Evolutionary conservation across 1,284 basidiomycete genomes (phyloP).

Genomic region (Tilletia walkeri): DNA sequence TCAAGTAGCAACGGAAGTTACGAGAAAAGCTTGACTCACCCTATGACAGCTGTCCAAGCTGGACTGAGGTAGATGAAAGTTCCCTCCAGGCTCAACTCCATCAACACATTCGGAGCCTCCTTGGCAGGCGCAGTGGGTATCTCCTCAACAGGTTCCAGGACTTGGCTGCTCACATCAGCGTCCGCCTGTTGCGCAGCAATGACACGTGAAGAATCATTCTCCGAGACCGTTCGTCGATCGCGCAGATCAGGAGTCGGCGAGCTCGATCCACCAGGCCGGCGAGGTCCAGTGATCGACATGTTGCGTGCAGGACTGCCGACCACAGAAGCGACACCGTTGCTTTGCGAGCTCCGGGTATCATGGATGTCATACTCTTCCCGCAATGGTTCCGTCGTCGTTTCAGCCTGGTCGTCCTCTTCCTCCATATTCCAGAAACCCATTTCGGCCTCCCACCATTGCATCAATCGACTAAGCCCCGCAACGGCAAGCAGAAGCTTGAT

Average conservation of each 20-base stretch:
- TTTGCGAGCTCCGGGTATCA: conserved; percentile 7
- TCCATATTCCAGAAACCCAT: conserved; percentile 99
- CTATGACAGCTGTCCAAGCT: conserved; percentile 86
- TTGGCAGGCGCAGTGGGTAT: conserved; percentile 17
- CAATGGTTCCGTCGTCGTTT: conserved; percentile 54
- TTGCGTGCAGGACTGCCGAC: conserved; percentile 11
- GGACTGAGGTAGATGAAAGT: conserved; percentile 86
- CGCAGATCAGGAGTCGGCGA: conserved; percentile 38
- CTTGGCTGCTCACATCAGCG: conserved; percentile 61
- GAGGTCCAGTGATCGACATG: conserved; percentile 10
- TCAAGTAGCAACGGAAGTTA: too few species aligned
- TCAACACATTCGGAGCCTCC: conserved; percentile 60
- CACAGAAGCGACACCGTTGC: neutral
- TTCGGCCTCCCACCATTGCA: conserved; percentile 99
- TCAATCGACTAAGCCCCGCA: conserved; percentile 88
- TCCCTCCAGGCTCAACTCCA: conserved; percentile 90
- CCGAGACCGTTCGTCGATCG: conserved; percentile 21
- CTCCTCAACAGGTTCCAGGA: conserved; percentile 79
- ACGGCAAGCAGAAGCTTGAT: conserved; percentile 86
- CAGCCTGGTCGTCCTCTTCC: conserved; percentile 69
- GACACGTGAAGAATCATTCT: conserved; percentile 23
- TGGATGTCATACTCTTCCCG: conserved; percentile 17
- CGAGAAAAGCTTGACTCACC: conserved; percentile 64
- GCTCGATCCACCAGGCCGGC: conserved; percentile 21
- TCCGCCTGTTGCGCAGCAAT: conserved; percentile 11